A percentile compares a stretch with the other conserved stretches of the same genome.
These are phyloP conservation scores for Paramarasmius palmivorus DNA, from an alignment of 1,284 basidiomycete species.

Conservation along the genomic window DNA sequence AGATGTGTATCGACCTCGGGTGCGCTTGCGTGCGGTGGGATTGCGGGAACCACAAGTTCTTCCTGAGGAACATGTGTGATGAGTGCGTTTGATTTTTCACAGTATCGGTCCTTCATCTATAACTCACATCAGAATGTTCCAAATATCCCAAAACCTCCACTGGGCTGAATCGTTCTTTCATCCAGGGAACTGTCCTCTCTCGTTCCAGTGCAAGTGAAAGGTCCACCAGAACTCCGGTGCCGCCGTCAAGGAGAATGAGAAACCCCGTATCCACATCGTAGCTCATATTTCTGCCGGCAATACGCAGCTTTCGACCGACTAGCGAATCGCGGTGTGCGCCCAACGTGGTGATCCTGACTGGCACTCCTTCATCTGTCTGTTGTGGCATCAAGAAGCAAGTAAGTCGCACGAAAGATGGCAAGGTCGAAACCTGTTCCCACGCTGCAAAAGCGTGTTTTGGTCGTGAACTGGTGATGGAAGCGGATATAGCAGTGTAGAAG, in stretches of 20 bases:
- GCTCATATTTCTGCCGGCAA: constrained; percentile 53
- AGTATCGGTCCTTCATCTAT: background rate
- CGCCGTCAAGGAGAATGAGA: constrained; percentile 46
- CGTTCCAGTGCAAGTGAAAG: constrained; percentile 48
- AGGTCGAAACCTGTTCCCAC: too few relatives aligned
- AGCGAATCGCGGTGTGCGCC: constrained; percentile 30
- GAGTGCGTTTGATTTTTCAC: constrained; percentile 4
- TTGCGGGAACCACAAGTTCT: constrained; percentile 36
- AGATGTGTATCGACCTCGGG: constrained; percentile 38
- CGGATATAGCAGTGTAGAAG: too few relatives aligned
- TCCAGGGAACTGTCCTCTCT: constrained; percentile 40
- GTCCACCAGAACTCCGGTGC: constrained; percentile 52
- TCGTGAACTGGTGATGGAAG: too few relatives aligned
- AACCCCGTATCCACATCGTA: constrained; percentile 49
- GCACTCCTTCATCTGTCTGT: constrained; percentile 36
- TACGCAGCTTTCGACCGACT: constrained; percentile 43
- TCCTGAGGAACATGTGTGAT: constrained; percentile 27
- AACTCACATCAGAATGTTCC: constrained; percentile 44
- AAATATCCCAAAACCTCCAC: constrained; percentile 58
- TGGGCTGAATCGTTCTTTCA: constrained; percentile 47
- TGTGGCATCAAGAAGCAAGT: constrained; percentile 24
- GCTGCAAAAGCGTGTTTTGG: too few relatives aligned
- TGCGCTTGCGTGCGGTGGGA: constrained; percentile 36
- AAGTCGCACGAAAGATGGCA: too few relatives aligned
- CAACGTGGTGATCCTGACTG: too few relatives aligned